Evolutionary conservation across 176 grass and related monocot genomes (phyloP), one percentile per base, ranked within the genome.

Genomic region (Themeda triandra): DNA sequence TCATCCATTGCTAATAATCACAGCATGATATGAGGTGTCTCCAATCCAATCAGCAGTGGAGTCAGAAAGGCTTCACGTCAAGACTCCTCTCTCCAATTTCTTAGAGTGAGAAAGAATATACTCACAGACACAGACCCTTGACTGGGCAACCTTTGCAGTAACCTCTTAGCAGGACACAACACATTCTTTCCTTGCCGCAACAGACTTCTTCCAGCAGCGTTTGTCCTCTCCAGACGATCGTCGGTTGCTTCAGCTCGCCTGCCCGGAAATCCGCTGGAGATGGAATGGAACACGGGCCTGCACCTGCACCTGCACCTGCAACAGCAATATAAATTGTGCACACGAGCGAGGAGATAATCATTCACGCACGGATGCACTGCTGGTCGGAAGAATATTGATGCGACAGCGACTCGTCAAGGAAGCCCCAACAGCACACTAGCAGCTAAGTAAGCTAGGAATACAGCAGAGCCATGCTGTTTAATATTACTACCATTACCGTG

Each of bases 41-140:
- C 78, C 83, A 86, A 90, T 82, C 76, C 83, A 86, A 90, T 82
- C 76, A 82, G 49, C 32, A 78, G 78, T 35, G 41, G 27, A 78
- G 88, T 90, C 44, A 90, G 62, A 82, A 37, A 86, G 44, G 66
- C 56, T 82, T 73, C 73, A 66, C 27, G 56, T 82, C 3, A 90
- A 82, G 79, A 62, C 58, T 62, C 33, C 73, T 66, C 54, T 23
- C 21, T 21, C 88, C 25, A 32, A 32, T 86, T 82, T 90, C 66
- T 66, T 66, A 42, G 41, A n/a, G 58, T 0, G 58, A 48, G 14
- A 85, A 78, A 62, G 75, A 75, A 84, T 11, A 62, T 2, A 21
- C 58, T 6, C 24, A 62, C 44, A 45, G 27, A 23, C 23, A 29
- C 53, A 29, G 21, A 42, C 23, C 58, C 83, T 82, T 82, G 79